Percentiles rank a stretch among this genome's conserved stretches.
Evolutionary conservation across 108 stramenopile species (phyloP).

Genomic region (Pseudonitzschia delicatissima): DNA sequence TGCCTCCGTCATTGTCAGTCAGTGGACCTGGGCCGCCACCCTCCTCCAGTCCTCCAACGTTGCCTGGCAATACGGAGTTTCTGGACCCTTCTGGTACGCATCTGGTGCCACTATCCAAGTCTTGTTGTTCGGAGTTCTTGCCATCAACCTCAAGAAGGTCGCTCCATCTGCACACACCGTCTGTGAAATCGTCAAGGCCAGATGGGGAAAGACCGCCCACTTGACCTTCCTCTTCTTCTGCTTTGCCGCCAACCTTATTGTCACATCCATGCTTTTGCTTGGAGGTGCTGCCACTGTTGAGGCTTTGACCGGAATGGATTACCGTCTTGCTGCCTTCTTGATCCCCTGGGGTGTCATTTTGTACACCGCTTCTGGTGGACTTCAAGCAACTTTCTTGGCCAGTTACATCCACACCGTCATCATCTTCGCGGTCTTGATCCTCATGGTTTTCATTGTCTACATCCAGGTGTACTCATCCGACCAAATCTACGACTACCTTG

Average conservation of each 20-base stretch:
- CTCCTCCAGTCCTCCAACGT: slow-evolving; percentile 93
- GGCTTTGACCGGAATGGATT: slow-evolving; percentile 85
- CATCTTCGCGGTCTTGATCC: slow-evolving; percentile 77
- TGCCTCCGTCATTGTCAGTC: slow-evolving; percentile 86
- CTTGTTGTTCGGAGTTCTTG: slow-evolving; percentile 90
- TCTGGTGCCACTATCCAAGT: slow-evolving; percentile 93
- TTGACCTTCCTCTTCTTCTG: slow-evolving; percentile 90
- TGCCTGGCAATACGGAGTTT: slow-evolving; percentile 90
- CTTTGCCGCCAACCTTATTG: slow-evolving; percentile 78
- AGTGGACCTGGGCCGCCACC: slow-evolving; percentile 96
- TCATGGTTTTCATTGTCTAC: slow-evolving; percentile 82
- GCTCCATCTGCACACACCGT: slow-evolving; percentile 91
- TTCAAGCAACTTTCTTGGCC: slow-evolving; percentile 91
- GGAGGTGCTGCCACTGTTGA: slow-evolving; percentile 91
- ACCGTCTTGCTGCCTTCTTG: slow-evolving; percentile 78
- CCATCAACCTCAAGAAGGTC: slow-evolving; percentile 88
- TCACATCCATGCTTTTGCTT: slow-evolving; percentile 92
- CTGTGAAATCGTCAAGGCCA: slow-evolving; percentile 88
- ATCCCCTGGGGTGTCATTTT: slow-evolving; percentile 93
- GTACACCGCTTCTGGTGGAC: slow-evolving; percentile 89
- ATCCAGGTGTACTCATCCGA: slow-evolving; percentile 66
- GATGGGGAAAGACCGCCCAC: slow-evolving; percentile 88
- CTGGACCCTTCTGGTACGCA: slow-evolving; percentile 93
- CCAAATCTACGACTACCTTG: slow-evolving; percentile 62
- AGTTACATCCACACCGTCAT: slow-evolving; percentile 82